Evolutionary conservation across 1,284 basidiomycete species (phyloP), one percentile per base, ranked within the genome.

Genomic region (Trichosporon sp.): DNA sequence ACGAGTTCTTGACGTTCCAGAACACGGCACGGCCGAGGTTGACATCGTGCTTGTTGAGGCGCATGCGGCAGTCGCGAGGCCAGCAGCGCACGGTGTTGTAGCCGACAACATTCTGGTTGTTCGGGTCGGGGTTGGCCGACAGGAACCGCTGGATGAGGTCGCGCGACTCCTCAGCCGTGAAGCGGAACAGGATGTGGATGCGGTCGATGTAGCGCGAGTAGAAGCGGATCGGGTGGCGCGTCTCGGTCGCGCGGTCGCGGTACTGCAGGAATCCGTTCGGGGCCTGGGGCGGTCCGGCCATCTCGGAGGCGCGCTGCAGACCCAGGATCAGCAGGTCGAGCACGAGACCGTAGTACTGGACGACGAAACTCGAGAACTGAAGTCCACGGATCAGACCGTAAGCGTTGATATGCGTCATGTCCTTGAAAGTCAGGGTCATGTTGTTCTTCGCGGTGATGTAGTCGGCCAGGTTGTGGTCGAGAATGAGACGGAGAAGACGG

Each of bases 61-160:
- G 88, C 97, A 99, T 99, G 70, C 97, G 91, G 81, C 95, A 98
- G 82, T 99, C 97, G 73, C 95, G 88, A 27, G 97, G 97, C 97
- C 97, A 98, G 86, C 97, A 99, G 68, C 94, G 91, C 83, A 96
- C 96, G 86, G 98, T 98, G 86, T 98, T 98, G 85, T 98, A 99
- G 1, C 96, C 96, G 74, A 98, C 96, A 47, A 99, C 91, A 77
- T 98, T 98, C 85, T 96, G 95, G 85, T 99, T 99, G 67, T 95
- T 98, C 11, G 96, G 96, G 84, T 98, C 95, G 12, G 95, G 96
- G 80, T 98, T 95, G 27, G 95, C 95, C 69, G 91, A 94, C 72
- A 98, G 89, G 83, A 96, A 98, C 32, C 97, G 90, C 83, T 99
- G 96, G 75, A 99, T 99, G 71, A 99, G 89, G 80, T 99, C 97